Evolutionary conservation across 331 rosid species (phyloP), one percentile per base, ranked within the genome.

Genomic region (Acacia concinna): DNA sequence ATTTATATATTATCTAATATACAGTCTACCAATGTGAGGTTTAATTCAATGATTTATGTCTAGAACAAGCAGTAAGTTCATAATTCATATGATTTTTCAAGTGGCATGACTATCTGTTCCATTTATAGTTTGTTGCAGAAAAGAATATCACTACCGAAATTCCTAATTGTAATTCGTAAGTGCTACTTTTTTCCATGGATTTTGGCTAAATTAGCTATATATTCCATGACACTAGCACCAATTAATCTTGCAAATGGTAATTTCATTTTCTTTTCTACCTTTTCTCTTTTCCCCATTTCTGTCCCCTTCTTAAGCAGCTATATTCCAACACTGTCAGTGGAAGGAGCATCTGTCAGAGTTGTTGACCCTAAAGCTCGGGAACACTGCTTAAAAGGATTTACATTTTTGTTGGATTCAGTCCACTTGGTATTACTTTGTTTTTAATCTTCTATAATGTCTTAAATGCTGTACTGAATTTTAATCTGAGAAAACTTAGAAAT

Each of bases 151-250:
- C 81, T 81, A 84, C 82, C 0, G 95, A 92, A 73, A 83, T 92
- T 83, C 97, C 98, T 6, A 76, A 87, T 84, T 82, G 38, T 78
- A 89, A 83, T 81, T 71, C 82, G 98, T 94, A 83, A 92, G 98
- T 89, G 71, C 77, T 69, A 25, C 80, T 73, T 72, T 47, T 47
- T 79, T 59, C 70, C 84, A 69, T 63, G 35, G 51, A 76, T 62
- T 79, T 77, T 71, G 44, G 59, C 47, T 18, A 59, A 71, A 46
- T 52, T 47, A 41, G 79, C 79, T 81, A 68, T 75, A 28, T 17
- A 66, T 85, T 77, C 38, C 27, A 20, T 66, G 68, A 62, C 4
- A 59, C 71, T 76, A 60, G 27, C 76, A 77, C n/a, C 43, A 15
- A 54, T 66, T 77, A 20, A 75, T 70, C 84, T 66, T 70, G 81